Conservation (phyloP, 257 asterid genomes). For the Gynochthodes officinalis region DNA sequence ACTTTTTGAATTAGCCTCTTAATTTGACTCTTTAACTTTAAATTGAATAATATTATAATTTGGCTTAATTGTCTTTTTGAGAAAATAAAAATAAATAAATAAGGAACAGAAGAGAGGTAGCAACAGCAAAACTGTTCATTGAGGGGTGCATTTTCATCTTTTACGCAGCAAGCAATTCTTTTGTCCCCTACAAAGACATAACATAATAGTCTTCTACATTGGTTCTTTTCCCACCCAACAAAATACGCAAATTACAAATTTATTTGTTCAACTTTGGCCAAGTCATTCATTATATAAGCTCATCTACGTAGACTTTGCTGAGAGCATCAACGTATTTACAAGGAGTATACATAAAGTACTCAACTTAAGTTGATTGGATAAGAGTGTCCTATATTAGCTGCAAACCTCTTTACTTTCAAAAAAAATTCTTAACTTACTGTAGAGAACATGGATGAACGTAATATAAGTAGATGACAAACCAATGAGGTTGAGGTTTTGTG, state of each 20-base stretch:
- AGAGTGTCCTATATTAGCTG: constrained; percentile 13
- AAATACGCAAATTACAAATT: constrained; percentile 11
- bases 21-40: constrained; percentile 4
- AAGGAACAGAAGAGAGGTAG: neutral
- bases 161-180: constrained; percentile 12
- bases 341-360: neutral
- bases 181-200: neutral
- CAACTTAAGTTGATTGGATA: constrained; percentile 12
- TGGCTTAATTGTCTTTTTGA: neutral
- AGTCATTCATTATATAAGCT: too few species aligned
- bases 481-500: constrained; percentile 27
- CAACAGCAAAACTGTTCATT: neutral
- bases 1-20: neutral
- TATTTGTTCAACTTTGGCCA: neutral
- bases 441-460: constrained; percentile 14
- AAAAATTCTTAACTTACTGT: too few species aligned
- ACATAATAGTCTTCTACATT: neutral
- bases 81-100: neutral
- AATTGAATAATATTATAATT: neutral
- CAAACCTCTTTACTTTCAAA: neutral
- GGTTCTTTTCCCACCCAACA: neutral
- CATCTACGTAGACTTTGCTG: neutral
- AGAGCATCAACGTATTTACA: neutral
- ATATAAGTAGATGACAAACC: constrained; percentile 19
- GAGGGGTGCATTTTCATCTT: constrained; percentile 7